phyloP scores from a whole-genome alignment of 2,329 filamentous ascomycete species.

The Lasiodiplodia citricola region DNA sequence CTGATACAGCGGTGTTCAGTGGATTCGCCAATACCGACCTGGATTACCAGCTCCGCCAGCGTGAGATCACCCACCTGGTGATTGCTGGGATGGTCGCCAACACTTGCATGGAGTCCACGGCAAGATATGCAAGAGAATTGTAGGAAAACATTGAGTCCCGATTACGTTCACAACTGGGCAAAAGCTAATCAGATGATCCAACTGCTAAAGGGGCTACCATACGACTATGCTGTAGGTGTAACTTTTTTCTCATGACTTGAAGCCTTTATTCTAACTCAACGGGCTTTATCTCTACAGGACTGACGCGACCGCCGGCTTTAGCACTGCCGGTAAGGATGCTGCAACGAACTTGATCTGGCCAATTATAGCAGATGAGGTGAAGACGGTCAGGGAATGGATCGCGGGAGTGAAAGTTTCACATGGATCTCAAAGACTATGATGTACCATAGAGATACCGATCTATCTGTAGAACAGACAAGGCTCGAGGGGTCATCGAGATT shows the following conservation, averaged over 20 bases:
- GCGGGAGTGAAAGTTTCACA: not conserved
- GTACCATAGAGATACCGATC: no score
- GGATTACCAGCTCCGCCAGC: slow-evolving; percentile 42
- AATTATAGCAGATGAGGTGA: slow-evolving; percentile 25
- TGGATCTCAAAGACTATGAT: not conserved
- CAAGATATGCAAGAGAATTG: slow-evolving; percentile 42
- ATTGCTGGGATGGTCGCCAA: slow-evolving; percentile 41
- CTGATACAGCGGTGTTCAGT: slow-evolving; percentile 26
- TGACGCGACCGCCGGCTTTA: slow-evolving; percentile 29
- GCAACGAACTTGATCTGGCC: slow-evolving; percentile 29
- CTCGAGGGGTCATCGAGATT: no score
- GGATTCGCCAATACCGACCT: slow-evolving; percentile 46
- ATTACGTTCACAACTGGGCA: no score
- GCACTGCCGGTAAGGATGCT: slow-evolving; percentile 25
- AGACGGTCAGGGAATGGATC: not conserved
- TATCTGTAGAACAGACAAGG: no score
- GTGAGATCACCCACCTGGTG: slow-evolving; percentile 40
- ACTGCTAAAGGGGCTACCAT: not conserved
- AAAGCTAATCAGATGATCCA: not conserved
- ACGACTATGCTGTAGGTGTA: not conserved
- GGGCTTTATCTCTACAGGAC: not conserved
- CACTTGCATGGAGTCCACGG: slow-evolving; percentile 44
- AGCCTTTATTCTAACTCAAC: not conserved
- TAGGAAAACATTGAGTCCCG: slow-evolving; percentile 3
- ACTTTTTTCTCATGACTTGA: not conserved